Evolutionary conservation across 2,329 filamentous ascomycete species (phyloP), one percentile per base, ranked within the genome.

Genomic region (Colletotrichum liaoningense): DNA sequence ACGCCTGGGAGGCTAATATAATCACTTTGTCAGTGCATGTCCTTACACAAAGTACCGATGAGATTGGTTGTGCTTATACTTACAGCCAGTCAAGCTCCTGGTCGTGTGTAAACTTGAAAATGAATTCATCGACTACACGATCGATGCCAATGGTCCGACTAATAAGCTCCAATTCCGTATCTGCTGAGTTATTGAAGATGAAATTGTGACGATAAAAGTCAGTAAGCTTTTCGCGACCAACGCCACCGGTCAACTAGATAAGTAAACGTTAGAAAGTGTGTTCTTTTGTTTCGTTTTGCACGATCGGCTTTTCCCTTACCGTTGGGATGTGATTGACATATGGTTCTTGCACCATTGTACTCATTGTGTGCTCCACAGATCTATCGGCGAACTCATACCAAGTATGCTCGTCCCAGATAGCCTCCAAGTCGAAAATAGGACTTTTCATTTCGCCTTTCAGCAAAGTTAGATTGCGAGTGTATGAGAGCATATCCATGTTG

Each of bases 271-370:
- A 49, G 19, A n/a, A 11, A 49, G 8, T n/a, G 7, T 22, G 19
- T n/a, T 22, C 8, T 49, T 22, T 9, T 9, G 4, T n/a, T 49
- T 22, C 42, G 8, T 4, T 22, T 4, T 49, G 3, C 16, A 49
- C 19, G 42, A 49, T n/a, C 8, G 42, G 19, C 5, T 3, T n/a
- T 9, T 49, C 4, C 8, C 42, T 49, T 5, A 69, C 67, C 0
- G 93, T 94, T 0, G 93, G 92, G 2, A 95, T 86, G 78, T 95
- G 92, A 78, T 95, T 95, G 1, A 95, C 93, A 77, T 95, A 95
- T 2, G 93, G 93, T 79, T 94, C 90, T 57, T 91, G 86, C 1
- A 95, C 93, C 93, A 95, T 95, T 0, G 93, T 95, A 19, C 86
- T 87, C 93, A 95, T 95, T 0, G 93, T 95, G 74, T 90, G 88